These are phyloP conservation scores for Escallonia rubra DNA, from an alignment of 129 eudicot genomes.

Conservation along the genomic window DNA sequence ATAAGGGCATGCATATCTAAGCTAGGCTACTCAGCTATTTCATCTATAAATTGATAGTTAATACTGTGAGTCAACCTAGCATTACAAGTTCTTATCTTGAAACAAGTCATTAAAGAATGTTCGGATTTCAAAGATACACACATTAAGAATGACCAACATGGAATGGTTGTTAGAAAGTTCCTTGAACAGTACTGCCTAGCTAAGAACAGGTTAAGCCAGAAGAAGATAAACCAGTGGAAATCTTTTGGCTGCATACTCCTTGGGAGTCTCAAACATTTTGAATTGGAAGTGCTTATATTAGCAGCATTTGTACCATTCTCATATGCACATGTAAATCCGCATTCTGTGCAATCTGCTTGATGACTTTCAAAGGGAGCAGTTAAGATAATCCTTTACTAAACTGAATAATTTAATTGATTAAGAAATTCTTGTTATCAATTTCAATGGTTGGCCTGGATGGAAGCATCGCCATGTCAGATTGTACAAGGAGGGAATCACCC, in stretches of 20 bases:
- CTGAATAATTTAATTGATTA: constrained; percentile 8
- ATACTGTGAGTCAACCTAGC: no score
- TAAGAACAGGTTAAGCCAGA: constrained; percentile 3
- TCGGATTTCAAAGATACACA: not conserved
- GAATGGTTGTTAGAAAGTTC: constrained; percentile 5
- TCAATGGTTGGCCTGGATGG: not conserved
- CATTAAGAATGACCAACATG: not conserved
- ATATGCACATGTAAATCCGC: constrained; percentile 46
- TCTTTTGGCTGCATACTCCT: constrained; percentile 37
- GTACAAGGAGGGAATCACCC: constrained; percentile 3
- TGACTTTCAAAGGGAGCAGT: constrained; percentile 48
- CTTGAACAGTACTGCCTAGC: constrained; percentile 4
- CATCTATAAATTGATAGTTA: no score
- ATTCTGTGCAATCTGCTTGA: constrained; percentile 40
- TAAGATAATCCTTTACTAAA: constrained; percentile 18
- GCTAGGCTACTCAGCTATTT: no score
- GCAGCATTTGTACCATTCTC: constrained; percentile 10
- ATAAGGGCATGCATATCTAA: no score
- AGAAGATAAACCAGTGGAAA: constrained; percentile 9
- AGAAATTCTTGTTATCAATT: not conserved
- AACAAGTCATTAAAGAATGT: not conserved
- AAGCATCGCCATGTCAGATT: not conserved
- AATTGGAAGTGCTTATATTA: constrained; percentile 14
- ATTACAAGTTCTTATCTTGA: no score
- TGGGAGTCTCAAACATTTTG: constrained; percentile 39